Evolutionary conservation across 345 rosid species (phyloP), one percentile per base, ranked within the genome.

Genomic region (Populus simonii): DNA sequence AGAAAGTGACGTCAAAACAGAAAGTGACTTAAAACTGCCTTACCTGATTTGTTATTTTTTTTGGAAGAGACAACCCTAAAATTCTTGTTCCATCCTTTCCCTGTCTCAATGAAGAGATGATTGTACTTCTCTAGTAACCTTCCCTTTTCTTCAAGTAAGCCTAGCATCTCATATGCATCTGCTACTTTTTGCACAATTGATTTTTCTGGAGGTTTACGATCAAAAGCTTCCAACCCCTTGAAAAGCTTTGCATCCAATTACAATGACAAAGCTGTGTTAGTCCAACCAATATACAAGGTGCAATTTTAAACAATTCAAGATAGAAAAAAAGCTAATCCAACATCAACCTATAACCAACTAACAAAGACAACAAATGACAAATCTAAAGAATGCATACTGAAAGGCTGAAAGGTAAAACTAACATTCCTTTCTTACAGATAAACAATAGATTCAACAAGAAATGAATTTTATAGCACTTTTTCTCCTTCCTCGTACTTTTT

Each of bases 151-250:
- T 95, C 92, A 16, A 65, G 78, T 81, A 85, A 82, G 74, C 96
- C 96, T 74, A 90, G 78, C 68, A 90, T 74, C 83, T 90, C 98
- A 72, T 90, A 93, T 51, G 96, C 92, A 85, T 95, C 87, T 15
- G 91, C 94, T 69, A 93, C 98, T 75, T 86, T 89, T 87, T 87
- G 91, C 73, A 93, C 88, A 36, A 92, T 72, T 55, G 92, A 87
- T 83, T 90, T 90, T 69, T 89, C 94, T 4, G 92, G 89, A 74
- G 97, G 98, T 81, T 88, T 88, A 38, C 99, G 92, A 73, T 85
- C 92, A 80, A 86, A 93, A 72, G 94, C 88, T 89, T 95, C 98
- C 77, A 93, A 82, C 62, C 88, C 90, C 87, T 87, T 90, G 86
- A 91, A 92, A 82, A 94, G 94, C 97, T 95, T 75, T 55, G 31